Conservation (phyloP, 73 alveolate genomes). For the Paramecium caudatum region DNA sequence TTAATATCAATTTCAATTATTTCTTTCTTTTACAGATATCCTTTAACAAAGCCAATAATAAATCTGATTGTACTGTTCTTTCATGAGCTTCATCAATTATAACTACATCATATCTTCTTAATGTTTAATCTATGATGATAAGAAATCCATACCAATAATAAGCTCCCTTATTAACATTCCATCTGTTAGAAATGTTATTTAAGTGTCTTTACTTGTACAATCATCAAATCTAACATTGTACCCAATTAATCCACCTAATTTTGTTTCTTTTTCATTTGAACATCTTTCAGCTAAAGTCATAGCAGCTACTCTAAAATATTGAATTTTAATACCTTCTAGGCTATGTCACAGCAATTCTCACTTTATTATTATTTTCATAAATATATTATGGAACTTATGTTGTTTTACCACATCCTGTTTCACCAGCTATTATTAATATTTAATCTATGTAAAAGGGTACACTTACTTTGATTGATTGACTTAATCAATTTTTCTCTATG, state of each 20-base stretch:
- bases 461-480: slow-evolving; percentile 11
- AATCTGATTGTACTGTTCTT: slow-evolving; percentile 97
- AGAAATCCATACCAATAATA: slow-evolving; percentile 83
- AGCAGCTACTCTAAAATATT: slow-evolving; percentile 92
- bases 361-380: slow-evolving; percentile 74
- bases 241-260: slow-evolving; percentile 92
- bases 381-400: slow-evolving; percentile 93
- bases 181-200: slow-evolving; percentile 93
- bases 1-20: slow-evolving; percentile 80
- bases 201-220: slow-evolving; percentile 83
- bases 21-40: slow-evolving; percentile 79
- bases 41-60: slow-evolving; percentile 94
- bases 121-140: not conserved
- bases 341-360: slow-evolving; percentile 92
- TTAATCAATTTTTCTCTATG: slow-evolving; percentile 12
- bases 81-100: slow-evolving; percentile 98
- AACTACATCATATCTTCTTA: slow-evolving; percentile 50
- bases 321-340: slow-evolving; percentile 83
- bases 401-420: slow-evolving; percentile 97
- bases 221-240: slow-evolving; percentile 93
- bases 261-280: slow-evolving; percentile 88
- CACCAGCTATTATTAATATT: slow-evolving; percentile 91
- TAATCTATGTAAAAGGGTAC: slow-evolving; percentile 44
- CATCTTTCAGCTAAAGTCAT: slow-evolving; percentile 94
- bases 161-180: slow-evolving; percentile 98